These are phyloP conservation scores for Irpex sp. DNA, from an alignment of 1,284 basidiomycete species.

Conservation along the genomic window DNA sequence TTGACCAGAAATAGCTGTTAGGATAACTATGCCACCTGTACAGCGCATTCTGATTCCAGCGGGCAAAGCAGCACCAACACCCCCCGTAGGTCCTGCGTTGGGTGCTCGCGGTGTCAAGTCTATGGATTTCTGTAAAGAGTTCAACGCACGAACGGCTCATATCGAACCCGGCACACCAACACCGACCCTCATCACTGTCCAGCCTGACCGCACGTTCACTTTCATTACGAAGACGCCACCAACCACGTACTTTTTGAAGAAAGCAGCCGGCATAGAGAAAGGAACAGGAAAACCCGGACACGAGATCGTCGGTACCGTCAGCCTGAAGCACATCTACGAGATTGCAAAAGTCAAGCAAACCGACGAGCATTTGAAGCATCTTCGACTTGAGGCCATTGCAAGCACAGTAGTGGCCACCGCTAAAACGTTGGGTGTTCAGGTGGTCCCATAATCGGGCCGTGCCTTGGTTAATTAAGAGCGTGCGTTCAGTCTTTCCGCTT, in stretches of 20 bases:
- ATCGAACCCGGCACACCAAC: slow-evolving; percentile 85
- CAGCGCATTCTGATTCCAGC: slow-evolving; percentile 89
- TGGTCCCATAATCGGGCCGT: slow-evolving; percentile 66
- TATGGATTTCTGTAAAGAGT: slow-evolving; percentile 99
- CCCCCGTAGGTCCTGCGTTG: slow-evolving; percentile 94
- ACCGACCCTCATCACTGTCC: slow-evolving; percentile 89
- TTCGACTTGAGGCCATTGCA: slow-evolving; percentile 84
- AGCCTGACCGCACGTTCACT: slow-evolving; percentile 93
- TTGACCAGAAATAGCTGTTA: not conserved
- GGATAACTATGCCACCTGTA: slow-evolving; percentile 7
- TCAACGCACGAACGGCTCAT: slow-evolving; percentile 88
- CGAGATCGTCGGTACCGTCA: slow-evolving; percentile 78
- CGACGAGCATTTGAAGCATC: slow-evolving; percentile 84
- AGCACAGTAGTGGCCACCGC: slow-evolving; percentile 85
- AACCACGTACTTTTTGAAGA: slow-evolving; percentile 89
- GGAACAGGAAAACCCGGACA: slow-evolving; percentile 81
- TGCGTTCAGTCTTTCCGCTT: slow-evolving; percentile 18
- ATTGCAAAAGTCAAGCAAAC: slow-evolving; percentile 96
- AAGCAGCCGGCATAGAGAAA: slow-evolving; percentile 88
- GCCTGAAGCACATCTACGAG: slow-evolving; percentile 97
- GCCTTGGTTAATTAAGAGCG: slow-evolving; percentile 12
- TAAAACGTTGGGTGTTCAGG: slow-evolving; percentile 80
- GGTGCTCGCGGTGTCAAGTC: slow-evolving; percentile 99
- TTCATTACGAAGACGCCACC: slow-evolving; percentile 94
- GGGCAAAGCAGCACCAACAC: slow-evolving; percentile 94